These are phyloP conservation scores for Chrysanthemum seticuspe DNA, from an alignment of 129 eudicot genomes.

Conservation along the genomic window DNA sequence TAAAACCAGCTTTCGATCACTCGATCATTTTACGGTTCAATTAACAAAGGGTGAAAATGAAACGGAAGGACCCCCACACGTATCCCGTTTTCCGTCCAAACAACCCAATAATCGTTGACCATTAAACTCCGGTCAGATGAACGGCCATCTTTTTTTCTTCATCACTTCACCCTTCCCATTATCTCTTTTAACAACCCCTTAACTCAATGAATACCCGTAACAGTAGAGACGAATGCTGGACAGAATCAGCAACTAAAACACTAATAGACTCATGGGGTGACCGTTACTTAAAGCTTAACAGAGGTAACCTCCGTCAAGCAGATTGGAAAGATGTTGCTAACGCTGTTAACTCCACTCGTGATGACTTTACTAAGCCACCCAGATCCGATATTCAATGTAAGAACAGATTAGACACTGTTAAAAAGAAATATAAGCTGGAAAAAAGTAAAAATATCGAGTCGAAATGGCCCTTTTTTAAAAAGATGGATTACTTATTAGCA, in stretches of 20 bases:
- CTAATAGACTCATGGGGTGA: slow-evolving; percentile 66
- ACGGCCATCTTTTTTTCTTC: slow-evolving; percentile 39
- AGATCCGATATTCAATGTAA: slow-evolving; percentile 62
- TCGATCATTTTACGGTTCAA: no score
- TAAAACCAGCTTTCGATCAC: no score
- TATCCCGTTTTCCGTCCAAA: slow-evolving; percentile 36
- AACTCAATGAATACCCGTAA: slow-evolving; percentile 16
- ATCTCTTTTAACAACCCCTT: slow-evolving; percentile 17
- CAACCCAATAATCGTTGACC: no score
- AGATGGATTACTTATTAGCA: no score
- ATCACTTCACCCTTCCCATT: slow-evolving; percentile 19
- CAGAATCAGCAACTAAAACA: slow-evolving; percentile 40
- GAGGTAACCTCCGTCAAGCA: slow-evolving; percentile 61
- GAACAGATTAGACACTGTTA: slow-evolving; percentile 55
- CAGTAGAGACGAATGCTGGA: slow-evolving; percentile 63
- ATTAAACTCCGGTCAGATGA: slow-evolving; percentile 53
- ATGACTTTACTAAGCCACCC: slow-evolving; percentile 29
- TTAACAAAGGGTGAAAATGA: no score
- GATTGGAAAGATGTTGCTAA: slow-evolving; percentile 56
- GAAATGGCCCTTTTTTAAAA: slow-evolving; percentile 19
- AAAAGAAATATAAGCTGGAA: slow-evolving; percentile 56
- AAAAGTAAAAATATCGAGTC: slow-evolving; percentile 13
- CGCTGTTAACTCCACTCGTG: slow-evolving; percentile 48
- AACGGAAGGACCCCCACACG: background rate
- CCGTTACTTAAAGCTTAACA: slow-evolving; percentile 46